Conservation (phyloP, 116 monocot species). For the Dioscorea cayenensis region DNA sequence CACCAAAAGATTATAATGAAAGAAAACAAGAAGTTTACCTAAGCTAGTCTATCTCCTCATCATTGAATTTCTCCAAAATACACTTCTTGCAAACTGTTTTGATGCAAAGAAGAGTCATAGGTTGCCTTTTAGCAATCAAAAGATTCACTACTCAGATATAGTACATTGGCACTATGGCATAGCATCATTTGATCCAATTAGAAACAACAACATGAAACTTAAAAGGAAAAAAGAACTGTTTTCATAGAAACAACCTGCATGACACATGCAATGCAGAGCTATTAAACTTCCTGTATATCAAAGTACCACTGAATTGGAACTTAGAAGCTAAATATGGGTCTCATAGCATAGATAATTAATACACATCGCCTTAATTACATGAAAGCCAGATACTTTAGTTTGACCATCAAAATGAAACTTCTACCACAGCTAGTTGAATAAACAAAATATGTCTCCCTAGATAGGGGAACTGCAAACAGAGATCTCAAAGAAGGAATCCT, state of each 20-base stretch:
- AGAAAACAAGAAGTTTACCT: slow-evolving; percentile 28
- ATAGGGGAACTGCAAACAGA: too few species aligned
- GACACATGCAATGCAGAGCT: not conserved
- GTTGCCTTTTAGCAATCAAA: not conserved
- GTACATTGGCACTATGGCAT: not conserved
- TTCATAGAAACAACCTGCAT: too few species aligned
- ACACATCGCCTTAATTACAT: not conserved
- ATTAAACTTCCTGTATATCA: not conserved
- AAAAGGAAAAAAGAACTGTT: not conserved
- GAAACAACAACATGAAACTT: too few species aligned
- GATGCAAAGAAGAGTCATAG: not conserved
- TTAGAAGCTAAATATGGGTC: not conserved
- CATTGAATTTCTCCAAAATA: slow-evolving; percentile 61
- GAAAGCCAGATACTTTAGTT: not conserved
- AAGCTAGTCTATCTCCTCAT: slow-evolving; percentile 82
- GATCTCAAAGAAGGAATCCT: too few species aligned
- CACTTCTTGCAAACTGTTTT: slow-evolving; percentile 66
- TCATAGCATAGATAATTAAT: not conserved
- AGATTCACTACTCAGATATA: not conserved
- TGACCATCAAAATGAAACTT: not conserved
- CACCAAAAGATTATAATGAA: too few species aligned
- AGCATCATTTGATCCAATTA: too few species aligned
- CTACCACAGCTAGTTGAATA: too few species aligned
- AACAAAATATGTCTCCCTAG: too few species aligned
- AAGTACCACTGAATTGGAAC: not conserved